Conservation (phyloP, 176 grass and related monocot genomes). For the Elymus sibiricus region DNA sequence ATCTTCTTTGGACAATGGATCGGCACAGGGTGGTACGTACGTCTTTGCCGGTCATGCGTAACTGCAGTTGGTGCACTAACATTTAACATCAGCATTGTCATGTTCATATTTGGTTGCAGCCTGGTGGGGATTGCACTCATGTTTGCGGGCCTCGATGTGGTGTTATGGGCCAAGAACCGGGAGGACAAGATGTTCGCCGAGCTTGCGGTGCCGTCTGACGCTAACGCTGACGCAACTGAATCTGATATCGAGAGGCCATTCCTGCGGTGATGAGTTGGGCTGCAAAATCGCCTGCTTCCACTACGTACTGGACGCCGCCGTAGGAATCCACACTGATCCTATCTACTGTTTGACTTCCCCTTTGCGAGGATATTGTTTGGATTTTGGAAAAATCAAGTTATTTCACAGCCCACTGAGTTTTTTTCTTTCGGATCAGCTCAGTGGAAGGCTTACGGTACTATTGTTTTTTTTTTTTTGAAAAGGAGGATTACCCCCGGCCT, state of each 20-base stretch:
- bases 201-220: neutral
- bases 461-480: too few species aligned
- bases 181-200: slow-evolving; percentile 31
- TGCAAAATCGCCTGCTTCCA: neutral
- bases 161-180: slow-evolving; percentile 58
- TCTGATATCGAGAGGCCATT: slow-evolving; percentile 32
- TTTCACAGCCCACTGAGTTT: too few species aligned
- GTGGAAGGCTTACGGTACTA: too few species aligned
- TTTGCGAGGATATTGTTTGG: neutral
- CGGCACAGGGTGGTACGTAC: slow-evolving; percentile 33
- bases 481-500: too few species aligned
- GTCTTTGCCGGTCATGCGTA: neutral
- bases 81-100: neutral
- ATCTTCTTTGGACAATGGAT: slow-evolving; percentile 41
- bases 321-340: neutral
- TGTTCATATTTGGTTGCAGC: slow-evolving; percentile 14
- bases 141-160: slow-evolving; percentile 62
- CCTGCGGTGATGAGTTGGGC: neutral
- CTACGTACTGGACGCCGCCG: neutral
- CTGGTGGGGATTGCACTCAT: slow-evolving; percentile 49
- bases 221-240: neutral
- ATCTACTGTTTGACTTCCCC: neutral
- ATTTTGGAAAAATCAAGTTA: neutral
- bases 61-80: neutral
- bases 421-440: too few species aligned